Base-by-base conservation (phyloP, 129 eudicot species). In the Escallonia rubra region DNA sequence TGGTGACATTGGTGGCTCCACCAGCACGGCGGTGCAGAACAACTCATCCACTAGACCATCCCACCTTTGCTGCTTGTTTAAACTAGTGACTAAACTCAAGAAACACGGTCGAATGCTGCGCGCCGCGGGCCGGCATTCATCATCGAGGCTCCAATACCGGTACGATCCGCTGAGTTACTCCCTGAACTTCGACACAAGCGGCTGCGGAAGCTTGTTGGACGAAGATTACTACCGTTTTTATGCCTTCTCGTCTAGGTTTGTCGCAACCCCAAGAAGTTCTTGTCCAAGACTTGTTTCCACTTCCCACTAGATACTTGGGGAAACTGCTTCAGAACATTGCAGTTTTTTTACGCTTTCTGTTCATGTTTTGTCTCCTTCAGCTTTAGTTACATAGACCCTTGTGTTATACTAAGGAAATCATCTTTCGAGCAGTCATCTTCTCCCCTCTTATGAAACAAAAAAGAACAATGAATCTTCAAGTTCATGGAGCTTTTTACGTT, bases 161-260 rank as follows among this genome's bases (percentile, higher is more conserved):
- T 66, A 66, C 41, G 71, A 66, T 53, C 71, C 71, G 14, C 3
- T 52, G 41, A 66, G 71, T 40, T 66, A 66, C 34, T 66, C 71
- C 13, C 41, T 66, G 4, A 66, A 66, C 71, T 66, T 66, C 16
- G 71, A 66, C 42, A 43, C 71, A 52, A 65, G 45, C 47, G 69
- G 69, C 1, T 65, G 48, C n/a, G 69, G 69, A 11, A 66, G 59
- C 48, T 66, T 66, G 54, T 41, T 56, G 48, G 71, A 66, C 39
- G 71, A 66, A n/a, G 42, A 66, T 12, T 66, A 41, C 11, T 66
- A 53, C 5, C 41, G 51, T 10, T 66, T 66, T 66, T 66, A 66
- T 53, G 71, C 71, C 12, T 66, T 66, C 49, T 66, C 61, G 41
- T 66, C 71, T 66, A 66, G 71, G 71, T 66, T 66, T 42, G 71